Evolutionary conservation across 2,329 filamentous ascomycete genomes (phyloP), one percentile per base, ranked within the genome.

Genomic region (Cephalotrichum gorgonifer): DNA sequence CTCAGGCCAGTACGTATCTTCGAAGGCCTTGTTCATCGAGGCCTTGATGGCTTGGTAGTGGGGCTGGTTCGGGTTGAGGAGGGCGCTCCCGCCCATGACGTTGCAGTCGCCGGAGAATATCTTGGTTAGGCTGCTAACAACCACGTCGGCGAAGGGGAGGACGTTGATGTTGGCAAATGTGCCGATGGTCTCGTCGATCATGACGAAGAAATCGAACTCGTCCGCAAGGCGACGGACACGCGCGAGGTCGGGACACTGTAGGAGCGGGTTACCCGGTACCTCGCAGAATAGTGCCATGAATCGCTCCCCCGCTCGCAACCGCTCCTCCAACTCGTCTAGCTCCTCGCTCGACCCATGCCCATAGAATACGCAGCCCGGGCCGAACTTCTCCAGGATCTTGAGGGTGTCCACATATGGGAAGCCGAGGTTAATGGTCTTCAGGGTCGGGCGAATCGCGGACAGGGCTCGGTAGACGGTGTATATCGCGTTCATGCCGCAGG

Each of bases 31-130:
- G 4, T 68, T 66, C 62, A 87, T 78, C n/a, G 74, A 72, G 5
- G 70, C 61, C 61, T 88, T 91, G n/a, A 98, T 66, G 1, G 67
- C 57, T 3, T 63, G 49, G 63, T 95, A 95, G 66, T 84, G 85
- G 43, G 69, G 79, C n/a, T 82, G 72, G 50, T 82, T 77, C 1
- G 78, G 78, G 58, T 83, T 83, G 43, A 83, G 62, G 48, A 83
- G 78, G 43, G 75, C 68, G 54, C 83, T 86, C 50, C 93, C 93
- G 51, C 90, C 93, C 91, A 97, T 97, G 56, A 98, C 93, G 64
- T 98, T 97, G 64, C 88, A 93, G 66, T 96, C 93, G 46, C 93
- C 93, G 50, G 88, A 95, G 69, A 98, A 98, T 48, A 97, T 85
- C 65, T 98, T 98, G 44, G 93, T 97, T 51, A 98, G 73, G 62